phyloP scores from a whole-genome alignment of 305 asterid genomes.

The Fraxinus greggii region DNA sequence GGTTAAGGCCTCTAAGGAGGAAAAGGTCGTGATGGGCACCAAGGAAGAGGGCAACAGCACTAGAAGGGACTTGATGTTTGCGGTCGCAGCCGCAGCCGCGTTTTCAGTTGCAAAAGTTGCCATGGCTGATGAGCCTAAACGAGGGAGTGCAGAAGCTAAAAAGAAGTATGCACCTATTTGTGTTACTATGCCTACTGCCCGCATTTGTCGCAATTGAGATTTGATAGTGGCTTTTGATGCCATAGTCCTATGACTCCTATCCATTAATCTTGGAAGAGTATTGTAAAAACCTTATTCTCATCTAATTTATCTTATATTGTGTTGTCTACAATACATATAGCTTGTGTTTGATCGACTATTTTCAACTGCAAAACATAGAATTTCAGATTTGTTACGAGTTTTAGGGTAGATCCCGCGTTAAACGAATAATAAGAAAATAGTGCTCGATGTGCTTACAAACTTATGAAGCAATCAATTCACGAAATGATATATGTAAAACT shows the following conservation, averaged over 20 bases:
- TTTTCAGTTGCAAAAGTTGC: conserved; percentile 44
- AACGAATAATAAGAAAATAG: neutral
- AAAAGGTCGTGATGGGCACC: conserved; percentile 12
- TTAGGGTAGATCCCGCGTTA: neutral
- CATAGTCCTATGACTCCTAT: neutral
- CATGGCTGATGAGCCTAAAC: conserved; percentile 60
- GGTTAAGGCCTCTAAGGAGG: conserved; percentile 43
- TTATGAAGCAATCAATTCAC: neutral
- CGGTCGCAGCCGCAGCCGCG: conserved; percentile 43
- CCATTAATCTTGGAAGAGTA: neutral
- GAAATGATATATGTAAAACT: neutral
- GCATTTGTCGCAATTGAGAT: conserved; percentile 46
- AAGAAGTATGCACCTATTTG: conserved; percentile 78
- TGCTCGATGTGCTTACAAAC: neutral
- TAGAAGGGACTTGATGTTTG: conserved; percentile 59
- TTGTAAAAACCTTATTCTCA: neutral
- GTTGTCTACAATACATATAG: neutral
- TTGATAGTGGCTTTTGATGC: neutral
- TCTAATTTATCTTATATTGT: neutral
- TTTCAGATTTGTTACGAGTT: neutral
- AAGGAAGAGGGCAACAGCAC: conserved; percentile 35
- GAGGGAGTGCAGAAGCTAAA: conserved; percentile 50
- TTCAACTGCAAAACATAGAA: neutral
- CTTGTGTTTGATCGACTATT: neutral
- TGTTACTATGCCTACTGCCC: conserved; percentile 79